Evolutionary conservation across 129 eudicot species (phyloP).

Genomic region (Helianthus tuberosus): DNA sequence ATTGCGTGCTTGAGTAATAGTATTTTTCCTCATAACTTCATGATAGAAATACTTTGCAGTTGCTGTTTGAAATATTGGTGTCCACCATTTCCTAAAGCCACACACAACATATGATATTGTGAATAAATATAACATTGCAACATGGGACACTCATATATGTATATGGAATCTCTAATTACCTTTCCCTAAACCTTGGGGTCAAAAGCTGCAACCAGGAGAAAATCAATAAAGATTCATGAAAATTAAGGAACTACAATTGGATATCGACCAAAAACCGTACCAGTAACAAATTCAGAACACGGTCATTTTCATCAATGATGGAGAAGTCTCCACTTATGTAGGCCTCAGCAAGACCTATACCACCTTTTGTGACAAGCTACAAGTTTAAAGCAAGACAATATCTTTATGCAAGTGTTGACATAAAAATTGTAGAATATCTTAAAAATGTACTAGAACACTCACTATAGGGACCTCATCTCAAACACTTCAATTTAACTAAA

Average conservation of each 20-base stretch:
- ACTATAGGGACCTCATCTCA: no score
- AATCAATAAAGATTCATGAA: background rate
- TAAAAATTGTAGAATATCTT: no score
- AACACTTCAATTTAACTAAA: no score
- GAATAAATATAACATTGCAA: background rate
- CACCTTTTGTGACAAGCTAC: constrained; percentile 75
- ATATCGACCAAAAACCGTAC: constrained; percentile 27
- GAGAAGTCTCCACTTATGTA: constrained; percentile 83
- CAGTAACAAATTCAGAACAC: constrained; percentile 72
- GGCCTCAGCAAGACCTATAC: constrained; percentile 91
- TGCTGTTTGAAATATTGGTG: constrained; percentile 71
- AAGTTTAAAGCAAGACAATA: background rate
- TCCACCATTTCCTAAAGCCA: constrained; percentile 76
- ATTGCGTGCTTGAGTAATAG: constrained; percentile 82
- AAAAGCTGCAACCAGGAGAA: constrained; percentile 49
- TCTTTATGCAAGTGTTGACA: no score
- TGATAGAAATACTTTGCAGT: constrained; percentile 65
- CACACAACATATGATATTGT: background rate
- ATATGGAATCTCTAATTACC: constrained; percentile 37
- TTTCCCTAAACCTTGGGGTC: constrained; percentile 43
- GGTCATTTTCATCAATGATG: constrained; percentile 64
- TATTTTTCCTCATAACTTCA: constrained; percentile 61
- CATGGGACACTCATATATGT: background rate
- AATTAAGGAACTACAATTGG: background rate
- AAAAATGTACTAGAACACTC: no score